Evolutionary conservation across 2,329 filamentous ascomycete genomes (phyloP), one percentile per base, ranked within the genome.

Genomic region (Paecilomyces dactylethromorphus): DNA sequence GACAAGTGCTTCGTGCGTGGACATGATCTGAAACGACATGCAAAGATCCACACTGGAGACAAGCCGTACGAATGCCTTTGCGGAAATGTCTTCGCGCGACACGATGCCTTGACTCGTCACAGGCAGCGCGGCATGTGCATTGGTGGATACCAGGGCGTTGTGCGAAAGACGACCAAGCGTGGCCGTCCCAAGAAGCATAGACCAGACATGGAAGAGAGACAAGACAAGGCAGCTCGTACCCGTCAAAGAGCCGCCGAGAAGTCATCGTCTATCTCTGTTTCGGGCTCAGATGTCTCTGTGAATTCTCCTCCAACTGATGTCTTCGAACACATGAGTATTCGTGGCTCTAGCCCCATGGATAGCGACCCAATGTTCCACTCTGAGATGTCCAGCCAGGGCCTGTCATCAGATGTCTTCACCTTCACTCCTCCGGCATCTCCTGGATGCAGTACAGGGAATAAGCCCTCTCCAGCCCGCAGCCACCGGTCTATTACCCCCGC

Each of bases 51-150:
- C 77, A 96, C 91, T 1, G 92, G 92, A 55, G 88, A 95, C 76
- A 97, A 97, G 79, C 92, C 93, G 3, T 96, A 97, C 72, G 89
- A 91, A 53, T 99, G 94, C 76, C 87, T 91, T 63, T 99, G 94
- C 71, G 92, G 93, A 59, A 95, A 95, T 75, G 91, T 88, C 65
- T 99, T 99, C 72, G 93, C 93, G 33, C 87, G 94, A 58, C 93
- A 97, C 69, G 94, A 99, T 73, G 94, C 94, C 15, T 83, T 99
- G 56, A 97, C 94, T 22, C 86, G 94, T 58, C 94, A 99, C 73
- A 87, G 92, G 57, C 94, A 97, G 74, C 87, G 94, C 49, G 94
- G 93, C 57, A 96, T 97, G 90, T 99, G 94, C 75, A 88, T 94
- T 58, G 94, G 94, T 58, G 93, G 92, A 4, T 95, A 97, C 67